Evolutionary conservation across 768 basidiomycete species (phyloP).

Genomic region (Tephrocybe sp.): DNA sequence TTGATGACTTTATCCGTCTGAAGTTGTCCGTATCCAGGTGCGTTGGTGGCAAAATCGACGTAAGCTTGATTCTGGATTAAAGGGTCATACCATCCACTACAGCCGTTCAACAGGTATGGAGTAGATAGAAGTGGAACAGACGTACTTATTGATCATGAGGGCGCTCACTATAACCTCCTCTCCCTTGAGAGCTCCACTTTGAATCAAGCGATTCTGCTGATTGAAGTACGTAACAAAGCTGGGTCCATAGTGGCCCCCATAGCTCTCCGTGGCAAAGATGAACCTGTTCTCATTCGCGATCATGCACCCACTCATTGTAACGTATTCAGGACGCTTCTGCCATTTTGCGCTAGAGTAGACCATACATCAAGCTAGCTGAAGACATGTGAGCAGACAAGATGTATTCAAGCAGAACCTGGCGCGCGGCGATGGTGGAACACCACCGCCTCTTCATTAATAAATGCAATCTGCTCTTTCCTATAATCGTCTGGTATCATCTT

Average conservation of each 20-base stretch:
- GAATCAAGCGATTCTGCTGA: conserved; percentile 55
- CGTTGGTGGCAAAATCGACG: conserved; percentile 55
- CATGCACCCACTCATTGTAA: too few relatives aligned
- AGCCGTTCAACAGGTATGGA: background rate
- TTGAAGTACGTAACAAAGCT: conserved; percentile 64
- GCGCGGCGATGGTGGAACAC: conserved; percentile 24
- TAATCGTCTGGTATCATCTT: conserved; percentile 27
- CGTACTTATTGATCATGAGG: conserved; percentile 63
- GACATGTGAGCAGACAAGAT: too few relatives aligned
- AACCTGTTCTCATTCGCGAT: too few relatives aligned
- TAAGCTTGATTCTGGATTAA: conserved; percentile 61
- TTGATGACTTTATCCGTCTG: conserved; percentile 44
- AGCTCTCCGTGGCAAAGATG: conserved; percentile 64
- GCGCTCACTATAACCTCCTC: conserved; percentile 54
- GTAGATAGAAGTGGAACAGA: background rate
- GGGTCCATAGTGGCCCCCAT: conserved; percentile 68
- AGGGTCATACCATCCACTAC: conserved; percentile 66
- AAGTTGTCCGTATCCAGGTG: conserved; percentile 67
- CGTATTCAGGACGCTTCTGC: too few relatives aligned
- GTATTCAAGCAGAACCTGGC: too few relatives aligned
- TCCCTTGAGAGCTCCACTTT: conserved; percentile 40
- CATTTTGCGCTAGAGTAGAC: too few relatives aligned
- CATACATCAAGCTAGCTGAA: too few relatives aligned
- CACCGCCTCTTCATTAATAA: conserved; percentile 21
- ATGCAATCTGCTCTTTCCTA: conserved; percentile 24